These are phyloP conservation scores for Schizopora paradoxa DNA, from an alignment of 1,284 basidiomycete genomes.

Conservation along the genomic window DNA sequence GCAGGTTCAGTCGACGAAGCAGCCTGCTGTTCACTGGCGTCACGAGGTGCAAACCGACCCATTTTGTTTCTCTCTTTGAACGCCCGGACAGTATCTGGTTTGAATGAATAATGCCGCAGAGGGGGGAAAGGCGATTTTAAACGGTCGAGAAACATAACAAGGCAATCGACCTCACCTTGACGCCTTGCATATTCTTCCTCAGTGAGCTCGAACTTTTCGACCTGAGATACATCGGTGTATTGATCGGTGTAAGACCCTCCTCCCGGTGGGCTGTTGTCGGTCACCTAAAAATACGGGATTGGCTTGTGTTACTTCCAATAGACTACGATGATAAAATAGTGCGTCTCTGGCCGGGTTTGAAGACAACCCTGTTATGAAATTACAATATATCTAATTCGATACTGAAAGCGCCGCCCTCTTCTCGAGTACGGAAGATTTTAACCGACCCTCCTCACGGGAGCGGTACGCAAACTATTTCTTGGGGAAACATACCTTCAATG, in stretches of 20 bases:
- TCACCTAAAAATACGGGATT: slow-evolving; percentile 45
- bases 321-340: neutral
- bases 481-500: slow-evolving; percentile 71
- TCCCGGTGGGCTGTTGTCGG: slow-evolving; percentile 69
- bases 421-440: too few relatives aligned
- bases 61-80: slow-evolving; percentile 89
- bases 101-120: neutral
- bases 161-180: slow-evolving; percentile 46
- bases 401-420: too few relatives aligned
- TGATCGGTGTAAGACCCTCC: slow-evolving; percentile 72
- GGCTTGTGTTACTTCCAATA: neutral
- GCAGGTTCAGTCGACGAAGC: slow-evolving; percentile 7
- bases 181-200: slow-evolving; percentile 79
- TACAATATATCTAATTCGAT: slow-evolving; percentile 9
- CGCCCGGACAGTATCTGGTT: slow-evolving; percentile 79
- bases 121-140: slow-evolving; percentile 1
- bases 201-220: slow-evolving; percentile 91
- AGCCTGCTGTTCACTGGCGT: neutral
- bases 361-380: neutral
- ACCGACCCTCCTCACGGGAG: too few relatives aligned
- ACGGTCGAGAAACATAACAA: neutral
- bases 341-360: neutral
- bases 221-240: slow-evolving; percentile 77
- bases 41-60: slow-evolving; percentile 79
- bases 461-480: too few relatives aligned